Evolutionary conservation across 176 grass and related monocot genomes (phyloP), one percentile per base, ranked within the genome.

Genomic region (Musa troglodytarum): DNA sequence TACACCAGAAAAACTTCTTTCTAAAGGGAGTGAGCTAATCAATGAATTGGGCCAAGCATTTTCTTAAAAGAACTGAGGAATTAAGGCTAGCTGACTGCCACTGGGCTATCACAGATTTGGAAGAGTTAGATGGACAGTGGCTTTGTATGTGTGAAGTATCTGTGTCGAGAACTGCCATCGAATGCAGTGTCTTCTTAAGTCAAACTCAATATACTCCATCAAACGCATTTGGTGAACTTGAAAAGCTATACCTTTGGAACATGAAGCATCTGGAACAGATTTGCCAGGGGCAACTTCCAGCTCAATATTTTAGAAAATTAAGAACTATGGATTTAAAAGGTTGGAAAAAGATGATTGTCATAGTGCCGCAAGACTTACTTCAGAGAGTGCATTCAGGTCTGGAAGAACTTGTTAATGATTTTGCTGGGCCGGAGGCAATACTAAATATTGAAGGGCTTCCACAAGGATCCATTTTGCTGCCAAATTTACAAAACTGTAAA

Each of bases 281-380:
- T 20, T 68, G 58, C 11, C 21, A 50, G 17, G 79, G 79, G 53
- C 24, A 49, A 2, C 79, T 75, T 68, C 51, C 16, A 7, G 50
- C 21, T 54, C 11, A 52, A 5, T 74, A 71, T 16, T 57, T 81
- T 67, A 8, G 49, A 81, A 81, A 75, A 20, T 16, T 74, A 14
- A 62, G 70, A 22, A 75, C 20, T 17, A 12, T 81, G 23, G 58
- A 81, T 19, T 52, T 81, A 66, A 20, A 8, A 16, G 49, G 20
- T 8, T 81, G 79, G 14, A 65, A 49, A 74, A 74, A 53, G 0
- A 24, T 75, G 6, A 53, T 65, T 73, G 28, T 65, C 20, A 12
- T 75, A 53, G 29, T 81, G 49, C 71, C 79, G 28, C 63, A 49
- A 19, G 64, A 65, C 14, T 81, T 81, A 28, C 73, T 81, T 54